Conservation (phyloP, 2,329 filamentous ascomycete species). For the Penicillium capsulatum region DNA sequence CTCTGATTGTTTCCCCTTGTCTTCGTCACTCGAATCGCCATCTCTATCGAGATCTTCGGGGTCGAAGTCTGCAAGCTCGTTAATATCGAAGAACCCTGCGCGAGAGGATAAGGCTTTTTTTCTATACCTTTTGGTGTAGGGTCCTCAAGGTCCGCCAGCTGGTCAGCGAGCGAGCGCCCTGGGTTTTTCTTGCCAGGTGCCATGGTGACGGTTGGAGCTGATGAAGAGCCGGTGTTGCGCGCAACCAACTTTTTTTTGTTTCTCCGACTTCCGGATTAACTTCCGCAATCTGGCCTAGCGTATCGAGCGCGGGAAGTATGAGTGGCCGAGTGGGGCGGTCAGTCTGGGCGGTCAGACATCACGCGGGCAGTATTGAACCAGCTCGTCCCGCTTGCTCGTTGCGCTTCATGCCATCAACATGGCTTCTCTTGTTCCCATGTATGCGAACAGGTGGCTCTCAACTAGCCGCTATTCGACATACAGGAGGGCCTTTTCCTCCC, state of each 20-base stretch:
- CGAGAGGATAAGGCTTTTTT: background rate
- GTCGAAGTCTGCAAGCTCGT: constrained; percentile 62
- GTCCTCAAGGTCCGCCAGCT: constrained; percentile 61
- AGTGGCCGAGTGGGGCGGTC: background rate
- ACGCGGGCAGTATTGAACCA: constrained; percentile 12
- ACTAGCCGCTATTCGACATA: constrained; percentile 26
- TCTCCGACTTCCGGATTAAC: constrained; percentile 23
- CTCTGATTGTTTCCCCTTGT: constrained; percentile 45
- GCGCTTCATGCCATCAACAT: background rate
- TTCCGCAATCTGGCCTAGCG: constrained; percentile 12
- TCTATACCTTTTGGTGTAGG: constrained; percentile 57
- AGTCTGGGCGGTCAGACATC: constrained; percentile 1
- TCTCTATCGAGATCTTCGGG: constrained; percentile 64
- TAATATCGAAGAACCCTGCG: background rate
- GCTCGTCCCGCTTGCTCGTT: background rate
- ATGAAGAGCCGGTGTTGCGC: constrained; percentile 6
- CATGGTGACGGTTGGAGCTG: constrained; percentile 20
- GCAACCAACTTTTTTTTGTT: constrained; percentile 26
- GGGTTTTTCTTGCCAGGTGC: constrained; percentile 44
- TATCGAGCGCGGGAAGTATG: background rate
- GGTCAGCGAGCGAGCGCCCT: constrained; percentile 52
- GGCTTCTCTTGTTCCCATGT: background rate
- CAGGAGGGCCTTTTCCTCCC: constrained; percentile 54
- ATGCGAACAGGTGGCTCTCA: constrained; percentile 1
- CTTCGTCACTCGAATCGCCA: constrained; percentile 54